Conservation (phyloP, 352 stramenopile genomes). For the Thalassiosira mediterranea region DNA sequence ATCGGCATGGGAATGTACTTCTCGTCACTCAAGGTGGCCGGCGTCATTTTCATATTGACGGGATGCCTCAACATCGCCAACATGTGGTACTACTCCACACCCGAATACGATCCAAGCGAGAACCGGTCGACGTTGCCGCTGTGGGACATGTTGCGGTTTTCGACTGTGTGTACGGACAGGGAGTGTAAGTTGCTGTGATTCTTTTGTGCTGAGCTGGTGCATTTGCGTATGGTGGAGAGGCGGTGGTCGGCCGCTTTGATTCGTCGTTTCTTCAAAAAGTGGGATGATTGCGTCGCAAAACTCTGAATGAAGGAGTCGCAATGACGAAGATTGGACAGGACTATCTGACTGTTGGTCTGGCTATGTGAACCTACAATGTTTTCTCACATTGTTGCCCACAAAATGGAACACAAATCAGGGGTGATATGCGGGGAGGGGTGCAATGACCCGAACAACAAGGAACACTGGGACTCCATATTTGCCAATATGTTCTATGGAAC, state of each 20-base stretch:
- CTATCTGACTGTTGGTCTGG: too few species aligned
- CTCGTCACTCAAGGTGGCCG: constrained; percentile 47
- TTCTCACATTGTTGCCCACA: too few species aligned
- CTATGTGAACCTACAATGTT: too few species aligned
- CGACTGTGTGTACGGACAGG: constrained; percentile 53
- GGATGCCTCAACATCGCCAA: constrained; percentile 61
- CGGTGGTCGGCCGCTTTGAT: too few species aligned
- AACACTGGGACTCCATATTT: constrained; percentile 40
- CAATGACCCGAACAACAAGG: not conserved
- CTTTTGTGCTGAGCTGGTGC: too few species aligned
- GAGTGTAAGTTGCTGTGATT: too few species aligned
- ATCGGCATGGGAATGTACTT: constrained; percentile 72
- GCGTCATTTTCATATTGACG: constrained; percentile 50
- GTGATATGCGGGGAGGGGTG: constrained; percentile 52
- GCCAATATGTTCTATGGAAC: constrained; percentile 46
- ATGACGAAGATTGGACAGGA: too few species aligned
- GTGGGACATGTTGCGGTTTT: constrained; percentile 41
- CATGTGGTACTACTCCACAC: constrained; percentile 53
- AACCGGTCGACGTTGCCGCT: not conserved
- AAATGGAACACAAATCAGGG: too few species aligned
- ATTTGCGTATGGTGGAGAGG: too few species aligned
- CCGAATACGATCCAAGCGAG: constrained; percentile 42
- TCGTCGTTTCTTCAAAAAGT: too few species aligned
- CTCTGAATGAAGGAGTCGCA: too few species aligned
- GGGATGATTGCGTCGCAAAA: too few species aligned